phyloP scores from a whole-genome alignment of 2,329 filamentous ascomycete genomes.

The Colletotrichum liaoningense region DNA sequence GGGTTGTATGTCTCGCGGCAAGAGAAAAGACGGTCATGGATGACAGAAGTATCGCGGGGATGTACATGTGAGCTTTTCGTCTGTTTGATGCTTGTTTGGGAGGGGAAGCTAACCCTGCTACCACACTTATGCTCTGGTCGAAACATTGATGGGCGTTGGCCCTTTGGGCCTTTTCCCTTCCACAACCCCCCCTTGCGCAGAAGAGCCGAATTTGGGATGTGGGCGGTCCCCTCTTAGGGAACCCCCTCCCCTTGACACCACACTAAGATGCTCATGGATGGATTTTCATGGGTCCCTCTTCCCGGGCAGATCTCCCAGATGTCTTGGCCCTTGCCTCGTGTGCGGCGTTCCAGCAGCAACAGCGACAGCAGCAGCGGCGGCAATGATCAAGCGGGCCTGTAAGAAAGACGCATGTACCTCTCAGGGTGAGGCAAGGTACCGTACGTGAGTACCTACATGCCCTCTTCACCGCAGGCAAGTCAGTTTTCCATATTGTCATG shows the following conservation, averaged over 20 bases:
- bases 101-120: slow-evolving; percentile 34
- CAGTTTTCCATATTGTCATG: background rate
- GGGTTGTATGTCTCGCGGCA: background rate
- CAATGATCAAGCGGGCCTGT: slow-evolving; percentile 11
- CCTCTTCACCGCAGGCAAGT: slow-evolving; percentile 9
- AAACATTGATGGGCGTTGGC: slow-evolving; percentile 47
- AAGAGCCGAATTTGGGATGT: slow-evolving; percentile 32
- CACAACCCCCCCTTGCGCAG: slow-evolving; percentile 15
- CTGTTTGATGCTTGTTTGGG: slow-evolving; percentile 61
- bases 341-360: slow-evolving; percentile 10
- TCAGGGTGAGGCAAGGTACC: slow-evolving; percentile 10
- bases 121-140: slow-evolving; percentile 51
- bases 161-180: slow-evolving; percentile 14
- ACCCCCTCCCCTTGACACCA: background rate
- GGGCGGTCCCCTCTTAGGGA: slow-evolving; percentile 31
- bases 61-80: slow-evolving; percentile 33
- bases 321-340: slow-evolving; percentile 31
- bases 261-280: slow-evolving; percentile 17
- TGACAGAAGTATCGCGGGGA: background rate
- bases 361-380: slow-evolving; percentile 4
- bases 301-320: slow-evolving; percentile 37
- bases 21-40: background rate
- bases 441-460: background rate
- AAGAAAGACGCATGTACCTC: background rate
- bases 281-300: slow-evolving; percentile 26